A percentile compares a stretch with the other conserved stretches of the same genome.
These are phyloP conservation scores for Leptographium procerum DNA, from an alignment of 2,329 filamentous ascomycete genomes.

Conservation along the genomic window DNA sequence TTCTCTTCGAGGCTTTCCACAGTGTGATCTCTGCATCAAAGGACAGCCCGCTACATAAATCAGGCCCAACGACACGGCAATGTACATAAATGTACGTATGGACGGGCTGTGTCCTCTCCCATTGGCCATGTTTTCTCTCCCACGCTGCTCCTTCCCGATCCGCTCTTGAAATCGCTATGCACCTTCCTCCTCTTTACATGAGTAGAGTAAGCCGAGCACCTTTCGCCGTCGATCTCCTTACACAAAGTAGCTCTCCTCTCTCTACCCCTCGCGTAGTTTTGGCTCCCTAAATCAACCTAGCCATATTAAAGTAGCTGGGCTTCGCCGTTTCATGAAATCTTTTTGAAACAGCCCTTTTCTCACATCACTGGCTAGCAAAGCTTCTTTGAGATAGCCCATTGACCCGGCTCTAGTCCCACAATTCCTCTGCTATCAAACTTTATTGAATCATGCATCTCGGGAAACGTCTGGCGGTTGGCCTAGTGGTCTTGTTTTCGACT, in stretches of 20 bases:
- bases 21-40: background rate
- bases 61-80: background rate
- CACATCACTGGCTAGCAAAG: background rate
- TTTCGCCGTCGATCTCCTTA: background rate
- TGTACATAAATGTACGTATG: background rate
- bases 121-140: background rate
- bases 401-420: background rate
- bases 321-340: background rate
- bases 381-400: background rate
- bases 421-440: too few relatives aligned
- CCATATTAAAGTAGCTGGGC: background rate
- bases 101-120: background rate
- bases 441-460: background rate
- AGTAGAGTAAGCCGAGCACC: background rate
- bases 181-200: background rate
- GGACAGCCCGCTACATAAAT: background rate
- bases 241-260: background rate
- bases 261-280: background rate
- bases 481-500: background rate
- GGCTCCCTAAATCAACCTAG: background rate
- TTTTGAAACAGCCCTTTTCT: background rate
- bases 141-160: background rate
- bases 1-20: background rate
- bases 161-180: background rate
- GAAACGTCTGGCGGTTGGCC: background rate